Percentiles rank a stretch among this genome's conserved stretches.
Evolutionary conservation across 805 yeast species (phyloP).

Genomic region (Candida fluviatilis): DNA sequence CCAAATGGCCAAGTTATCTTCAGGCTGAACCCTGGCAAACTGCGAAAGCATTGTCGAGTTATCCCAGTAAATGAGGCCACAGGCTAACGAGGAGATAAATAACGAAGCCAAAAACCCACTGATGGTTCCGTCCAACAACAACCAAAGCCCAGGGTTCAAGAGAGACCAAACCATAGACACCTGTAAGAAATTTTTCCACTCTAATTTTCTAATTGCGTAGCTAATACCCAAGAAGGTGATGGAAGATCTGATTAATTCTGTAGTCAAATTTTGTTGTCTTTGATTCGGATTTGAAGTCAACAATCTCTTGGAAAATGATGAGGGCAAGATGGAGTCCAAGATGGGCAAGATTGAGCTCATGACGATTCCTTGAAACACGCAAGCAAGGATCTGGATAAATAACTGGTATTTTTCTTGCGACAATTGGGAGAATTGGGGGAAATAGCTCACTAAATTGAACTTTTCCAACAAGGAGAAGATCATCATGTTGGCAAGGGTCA

Average conservation of each 20-base stretch:
- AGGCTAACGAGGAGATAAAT: conserved; percentile 26
- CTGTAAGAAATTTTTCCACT: conserved; percentile 65
- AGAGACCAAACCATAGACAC: conserved; percentile 61
- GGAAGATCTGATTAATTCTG: conserved; percentile 38
- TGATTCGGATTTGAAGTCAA: conserved; percentile 36
- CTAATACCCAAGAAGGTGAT: conserved; percentile 68
- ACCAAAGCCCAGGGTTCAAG: conserved; percentile 64
- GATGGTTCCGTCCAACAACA: conserved; percentile 55
- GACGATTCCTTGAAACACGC: conserved; percentile 50
- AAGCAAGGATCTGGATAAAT: conserved; percentile 18
- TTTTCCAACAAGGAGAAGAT: conserved; percentile 22
- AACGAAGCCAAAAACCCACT: conserved; percentile 45
- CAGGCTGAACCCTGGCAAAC: conserved; percentile 11
- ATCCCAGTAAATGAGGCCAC: conserved; percentile 26
- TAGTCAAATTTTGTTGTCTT: conserved; percentile 15
- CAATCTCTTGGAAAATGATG: conserved; percentile 24
- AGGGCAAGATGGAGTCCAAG: conserved; percentile 31
- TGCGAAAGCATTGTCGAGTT: conserved; percentile 19
- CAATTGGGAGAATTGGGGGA: too few relatives aligned
- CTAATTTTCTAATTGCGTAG: conserved; percentile 64
- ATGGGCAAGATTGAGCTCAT: conserved; percentile 54
- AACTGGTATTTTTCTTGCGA: conserved; percentile 6
- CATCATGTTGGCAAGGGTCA: conserved; percentile 29
- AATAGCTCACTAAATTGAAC: conserved; percentile 16
- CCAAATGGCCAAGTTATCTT: conserved; percentile 38